phyloP scores from a whole-genome alignment of 352 stramenopile species.

The Globisporangium nunn region DNA sequence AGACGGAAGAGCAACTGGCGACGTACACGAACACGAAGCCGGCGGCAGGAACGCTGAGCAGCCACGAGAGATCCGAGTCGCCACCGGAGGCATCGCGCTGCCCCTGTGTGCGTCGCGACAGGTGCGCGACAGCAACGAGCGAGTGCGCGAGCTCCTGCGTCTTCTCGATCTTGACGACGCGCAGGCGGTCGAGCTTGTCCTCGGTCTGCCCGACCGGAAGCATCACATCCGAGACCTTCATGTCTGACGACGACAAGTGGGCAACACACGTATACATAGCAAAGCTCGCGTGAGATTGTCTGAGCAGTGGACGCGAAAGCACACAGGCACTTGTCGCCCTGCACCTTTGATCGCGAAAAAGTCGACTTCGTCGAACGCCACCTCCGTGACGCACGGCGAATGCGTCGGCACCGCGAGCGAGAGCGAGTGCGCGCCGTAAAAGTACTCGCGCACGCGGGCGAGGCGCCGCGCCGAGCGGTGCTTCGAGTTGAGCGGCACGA shows the following conservation, averaged over 20 bases:
- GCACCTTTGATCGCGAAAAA: constrained; percentile 69
- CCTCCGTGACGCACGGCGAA: constrained; percentile 79
- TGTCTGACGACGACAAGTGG: constrained; percentile 25
- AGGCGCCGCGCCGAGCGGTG: constrained; percentile 60
- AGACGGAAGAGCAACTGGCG: neutral
- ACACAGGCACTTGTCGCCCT: neutral
- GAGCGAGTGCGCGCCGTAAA: constrained; percentile 72
- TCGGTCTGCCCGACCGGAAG: constrained; percentile 76
- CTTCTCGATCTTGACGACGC: constrained; percentile 67
- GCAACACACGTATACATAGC: neutral
- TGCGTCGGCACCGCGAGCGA: constrained; percentile 52
- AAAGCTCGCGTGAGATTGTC: too few relatives aligned
- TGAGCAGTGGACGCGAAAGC: too few relatives aligned
- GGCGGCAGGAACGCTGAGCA: constrained; percentile 50
- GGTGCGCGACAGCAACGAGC: constrained; percentile 61
- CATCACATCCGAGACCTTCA: constrained; percentile 84
- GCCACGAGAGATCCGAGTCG: constrained; percentile 46
- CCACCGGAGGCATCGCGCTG: constrained; percentile 26
- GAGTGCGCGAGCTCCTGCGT: constrained; percentile 65
- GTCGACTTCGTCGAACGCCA: constrained; percentile 72
- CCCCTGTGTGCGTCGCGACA: constrained; percentile 22
- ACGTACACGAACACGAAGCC: constrained; percentile 85
- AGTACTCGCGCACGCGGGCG: constrained; percentile 77
- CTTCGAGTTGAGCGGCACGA: constrained; percentile 78
- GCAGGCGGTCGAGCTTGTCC: constrained; percentile 55